Evolutionary conservation across 139 green algal species (phyloP).

Genomic region (Spirogloea muscicola): DNA sequence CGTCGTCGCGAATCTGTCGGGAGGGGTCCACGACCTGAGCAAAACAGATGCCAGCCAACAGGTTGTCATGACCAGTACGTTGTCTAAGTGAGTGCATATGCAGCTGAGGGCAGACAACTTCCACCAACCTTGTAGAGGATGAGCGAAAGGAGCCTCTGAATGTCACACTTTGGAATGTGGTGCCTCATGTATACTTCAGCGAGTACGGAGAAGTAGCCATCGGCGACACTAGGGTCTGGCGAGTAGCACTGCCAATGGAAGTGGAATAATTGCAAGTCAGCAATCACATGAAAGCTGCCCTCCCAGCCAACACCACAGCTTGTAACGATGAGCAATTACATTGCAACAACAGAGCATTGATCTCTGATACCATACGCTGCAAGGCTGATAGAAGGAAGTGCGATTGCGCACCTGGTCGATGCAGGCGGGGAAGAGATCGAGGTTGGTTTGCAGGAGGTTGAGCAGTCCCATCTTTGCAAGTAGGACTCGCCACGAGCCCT

Average conservation of each 20-base stretch:
- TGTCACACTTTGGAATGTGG: constrained; percentile 36
- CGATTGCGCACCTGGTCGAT: constrained; percentile 61
- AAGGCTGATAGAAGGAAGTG: too few relatives aligned
- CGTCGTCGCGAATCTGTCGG: constrained; percentile 73
- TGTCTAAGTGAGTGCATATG: too few relatives aligned
- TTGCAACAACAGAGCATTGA: too few relatives aligned
- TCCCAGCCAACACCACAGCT: too few relatives aligned
- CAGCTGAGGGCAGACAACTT: too few relatives aligned
- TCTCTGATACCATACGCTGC: too few relatives aligned
- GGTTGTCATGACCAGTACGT: too few relatives aligned
- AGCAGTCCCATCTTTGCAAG: constrained; percentile 56
- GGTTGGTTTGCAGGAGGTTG: constrained; percentile 64
- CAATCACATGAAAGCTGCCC: too few relatives aligned
- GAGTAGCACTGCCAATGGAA: constrained; percentile 79
- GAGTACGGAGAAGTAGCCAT: constrained; percentile 62
- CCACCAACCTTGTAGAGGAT: constrained; percentile 90
- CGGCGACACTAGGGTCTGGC: constrained; percentile 51
- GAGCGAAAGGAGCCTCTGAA: constrained; percentile 67
- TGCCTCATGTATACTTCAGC: constrained; percentile 47
- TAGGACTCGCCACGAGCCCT: too few relatives aligned
- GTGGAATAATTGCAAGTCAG: too few relatives aligned
- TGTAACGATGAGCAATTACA: too few relatives aligned
- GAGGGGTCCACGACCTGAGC: constrained; percentile 37
- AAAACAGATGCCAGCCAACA: too few relatives aligned
- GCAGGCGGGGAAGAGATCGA: constrained; percentile 54